A percentile compares a stretch with the other conserved stretches of the same genome.
Evolutionary conservation across 208 protist genomes (phyloP).

Genomic region (Trypanosoma cruzi): DNA sequence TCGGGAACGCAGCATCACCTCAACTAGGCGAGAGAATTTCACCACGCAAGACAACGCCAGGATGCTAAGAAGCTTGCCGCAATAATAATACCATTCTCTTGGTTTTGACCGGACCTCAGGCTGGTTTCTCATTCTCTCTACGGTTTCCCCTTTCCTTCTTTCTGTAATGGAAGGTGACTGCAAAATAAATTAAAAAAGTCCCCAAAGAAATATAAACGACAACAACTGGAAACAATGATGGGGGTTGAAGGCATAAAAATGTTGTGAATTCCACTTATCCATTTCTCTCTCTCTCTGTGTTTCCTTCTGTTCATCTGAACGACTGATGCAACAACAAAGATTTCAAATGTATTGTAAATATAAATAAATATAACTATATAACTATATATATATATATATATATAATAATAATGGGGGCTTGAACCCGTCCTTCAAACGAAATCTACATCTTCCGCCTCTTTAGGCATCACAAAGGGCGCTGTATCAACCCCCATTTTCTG

Average conservation of each 20-base stretch:
- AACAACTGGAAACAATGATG: background rate
- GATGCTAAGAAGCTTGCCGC: conserved; percentile 13
- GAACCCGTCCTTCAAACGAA: background rate
- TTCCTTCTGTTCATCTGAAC: too few relatives aligned
- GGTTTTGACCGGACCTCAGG: background rate
- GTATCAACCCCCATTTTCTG: conserved; percentile 68
- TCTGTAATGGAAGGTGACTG: too few relatives aligned
- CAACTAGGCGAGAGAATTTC: conserved; percentile 35
- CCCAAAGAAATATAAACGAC: conserved; percentile 20
- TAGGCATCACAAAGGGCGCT: conserved; percentile 30
- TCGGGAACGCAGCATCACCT: conserved; percentile 50
- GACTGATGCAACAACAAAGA: too few relatives aligned
- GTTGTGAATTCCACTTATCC: too few relatives aligned
- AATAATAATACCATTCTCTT: conserved; percentile 18
- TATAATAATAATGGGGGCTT: too few relatives aligned
- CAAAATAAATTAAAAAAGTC: too few relatives aligned
- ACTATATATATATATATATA: conserved; percentile 4
- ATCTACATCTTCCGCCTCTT: conserved; percentile 13
- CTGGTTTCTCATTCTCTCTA: conserved; percentile 3
- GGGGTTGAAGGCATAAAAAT: too few relatives aligned
- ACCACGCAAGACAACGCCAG: conserved; percentile 10
- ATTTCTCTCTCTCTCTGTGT: too few relatives aligned
- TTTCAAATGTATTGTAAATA: too few relatives aligned
- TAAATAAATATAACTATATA: too few relatives aligned
- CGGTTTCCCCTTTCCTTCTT: background rate